Evolutionary conservation across 495 filamentous ascomycete genomes (phyloP), one percentile per base, ranked within the genome.

Genomic region (Letharia lupina): DNA sequence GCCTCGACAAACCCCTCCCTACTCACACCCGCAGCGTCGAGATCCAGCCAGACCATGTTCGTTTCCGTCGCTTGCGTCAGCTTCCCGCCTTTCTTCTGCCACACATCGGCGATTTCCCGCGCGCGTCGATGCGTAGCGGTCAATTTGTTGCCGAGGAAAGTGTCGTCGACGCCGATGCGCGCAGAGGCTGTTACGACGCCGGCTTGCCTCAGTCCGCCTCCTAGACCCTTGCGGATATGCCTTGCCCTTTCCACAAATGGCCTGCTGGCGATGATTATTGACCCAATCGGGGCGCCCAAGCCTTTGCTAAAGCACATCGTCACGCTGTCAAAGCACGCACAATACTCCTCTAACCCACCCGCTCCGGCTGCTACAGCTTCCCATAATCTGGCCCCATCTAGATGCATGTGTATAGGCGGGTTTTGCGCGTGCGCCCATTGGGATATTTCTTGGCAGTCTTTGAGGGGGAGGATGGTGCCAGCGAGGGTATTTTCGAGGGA

Each of bases 11-110:
- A 69, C 48, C 42, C 62, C 58, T 67, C 50, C 48, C n/a, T 45
- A n/a, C 33, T 40, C 0, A 61, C 18, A 1, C 68, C 68, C 63
- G 77, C 77, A 3, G 70, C 70, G 35, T 87, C 84, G 40, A 96
- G 75, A 75, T 96, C 89, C 65, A 96, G 69, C 93, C 92, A 98
- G 20, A 95, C 85, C 89, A 96, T 96, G 75, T 98, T 96, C 50
- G 93, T 96, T 70, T 96, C 88, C 5, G 78, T 73, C 3, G 76
- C 74, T 37, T 73, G 67, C 40, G 72, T 65, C 52, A 84, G 64
- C 68, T 78, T 79, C 40, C 81, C 81, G 10, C 81, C 81, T 18
- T 86, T 74, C 9, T 73, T 75, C 4, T 76, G 82, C 90, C 90
- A 92, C 65, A 83, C 75, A 37, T 79, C 75, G 31, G 82, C 87